Base-by-base conservation (phyloP, 495 filamentous ascomycete genomes). In the Letharia columbiana region DNA sequence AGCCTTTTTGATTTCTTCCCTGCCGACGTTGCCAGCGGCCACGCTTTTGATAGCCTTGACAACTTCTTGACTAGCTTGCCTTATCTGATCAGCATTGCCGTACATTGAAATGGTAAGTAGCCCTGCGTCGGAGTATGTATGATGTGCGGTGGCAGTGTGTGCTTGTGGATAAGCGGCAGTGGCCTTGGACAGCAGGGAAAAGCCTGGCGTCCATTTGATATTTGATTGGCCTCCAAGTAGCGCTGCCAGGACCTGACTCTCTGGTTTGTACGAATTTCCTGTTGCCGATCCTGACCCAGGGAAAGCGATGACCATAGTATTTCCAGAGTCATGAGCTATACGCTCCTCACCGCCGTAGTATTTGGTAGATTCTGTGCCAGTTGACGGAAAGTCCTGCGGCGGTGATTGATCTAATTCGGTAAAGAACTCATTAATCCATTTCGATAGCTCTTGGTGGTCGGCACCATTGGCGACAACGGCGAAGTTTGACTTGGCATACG, bases 331-430 rank as follows among this genome's bases (percentile, higher is more conserved):
- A 75, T 89, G 89, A 56, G 91, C 77, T 67, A 93, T 90, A 64
- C 94, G 89, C 80, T 96, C 89, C 82, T 99, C 91, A 71, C 94
- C 94, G 72, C 94, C 94, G 74, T 86, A 88, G 84, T 97, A 99
- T 76, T 92, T 92, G 71, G 86, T 86, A 60, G 89, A 77, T 41
- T 69, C 66, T 61, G 68, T 76, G 67, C 80, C 74, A 7, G 78
- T 49, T 70, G 74, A 75, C 57, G 83, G 77, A 60, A 81, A 70
- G 49, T 75, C 76, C 65, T 76, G 75, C 15, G 76, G 69, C 54
- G 73, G 71, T 68, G 69, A 73, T 31, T 77, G 66, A 33, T 80
- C 78, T 31, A 85, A 80, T 54, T 77, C 75, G 67, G 78, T 78
- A 83, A 97, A 96, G 84, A 96, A 96, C 69, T 96, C 86, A 70